Evolutionary conservation across 2,329 filamentous ascomycete species (phyloP), one percentile per base, ranked within the genome.

Genomic region (Epichloe coenophiala): DNA sequence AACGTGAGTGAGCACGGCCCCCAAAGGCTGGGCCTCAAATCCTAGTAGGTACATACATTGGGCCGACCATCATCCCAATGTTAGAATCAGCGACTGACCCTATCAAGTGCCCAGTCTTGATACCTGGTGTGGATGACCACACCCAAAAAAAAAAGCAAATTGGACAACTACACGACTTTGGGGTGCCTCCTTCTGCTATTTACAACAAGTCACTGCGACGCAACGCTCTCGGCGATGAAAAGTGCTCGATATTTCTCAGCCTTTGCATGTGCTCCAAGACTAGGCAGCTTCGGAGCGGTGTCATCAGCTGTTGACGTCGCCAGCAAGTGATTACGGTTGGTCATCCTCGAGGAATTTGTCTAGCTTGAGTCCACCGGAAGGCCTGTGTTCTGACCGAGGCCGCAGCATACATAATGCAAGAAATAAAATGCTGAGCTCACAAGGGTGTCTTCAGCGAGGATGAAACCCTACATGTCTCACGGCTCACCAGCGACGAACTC

Each of bases 401-500:
- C 31, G 31, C 31, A 31, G 8, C 31, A 31, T 31, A 11, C 31
- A 31, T 31, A 11, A 31, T 31, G 31, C 31, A 38, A 38, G 13
- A 38, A 38, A 38, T 7, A 38, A 15, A n/a, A 38, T 13, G 12
- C 37, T 15, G n/a, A n/a, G 13, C 13, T 2, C 37, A n/a, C 37
- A 38, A 38, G 37, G 36, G 13, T 38, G 36, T n/a, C 36, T 38
- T 38, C 36, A 13, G 36, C 13, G 36, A 15, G 36, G 36, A 38
- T 15, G 36, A 38, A 38, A 7, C n/a, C 36, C n/a, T 38, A 13
- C 36, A n/a, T 38, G 36, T 38, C 36, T 15, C 36, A 38, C n/a
- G n/a, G n/a, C 36, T 38, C 36, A 15, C 36, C 36, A 38, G 36
- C 13, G 11, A 69, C 48, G 78, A 78, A 38, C 5, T 38, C 36